Evolutionary conservation across 2,329 filamentous ascomycete species (phyloP).

Genomic region (Hypomyces rosellus): DNA sequence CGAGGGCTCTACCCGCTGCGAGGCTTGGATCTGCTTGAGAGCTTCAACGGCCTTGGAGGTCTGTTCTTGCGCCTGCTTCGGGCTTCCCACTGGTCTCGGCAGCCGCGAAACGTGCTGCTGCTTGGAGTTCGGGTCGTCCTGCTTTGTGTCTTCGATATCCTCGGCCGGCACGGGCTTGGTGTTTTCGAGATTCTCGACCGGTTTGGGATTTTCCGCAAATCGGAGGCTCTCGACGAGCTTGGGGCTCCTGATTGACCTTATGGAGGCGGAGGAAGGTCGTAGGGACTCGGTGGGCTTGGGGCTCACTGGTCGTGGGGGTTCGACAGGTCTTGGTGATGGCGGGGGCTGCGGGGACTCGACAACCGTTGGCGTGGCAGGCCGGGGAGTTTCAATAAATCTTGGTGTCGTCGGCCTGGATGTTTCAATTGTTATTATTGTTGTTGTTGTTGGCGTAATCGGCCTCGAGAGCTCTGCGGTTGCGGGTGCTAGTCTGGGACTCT

Average conservation of each 20-base stretch:
- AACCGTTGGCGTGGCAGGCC: too few species aligned
- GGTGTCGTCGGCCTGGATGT: too few species aligned
- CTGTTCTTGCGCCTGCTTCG: not conserved
- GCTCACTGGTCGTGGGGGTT: not conserved
- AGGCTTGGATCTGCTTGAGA: not conserved
- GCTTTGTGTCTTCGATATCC: not conserved
- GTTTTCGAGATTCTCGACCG: not conserved
- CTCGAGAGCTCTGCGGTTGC: not conserved
- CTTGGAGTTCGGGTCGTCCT: not conserved
- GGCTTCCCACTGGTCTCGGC: not conserved
- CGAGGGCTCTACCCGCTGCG: not conserved
- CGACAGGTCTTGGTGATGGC: not conserved
- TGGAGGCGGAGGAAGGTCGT: not conserved
- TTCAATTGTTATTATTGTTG: not conserved
- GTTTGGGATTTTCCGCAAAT: not conserved
- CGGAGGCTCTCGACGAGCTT: not conserved
- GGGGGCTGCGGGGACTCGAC: not conserved
- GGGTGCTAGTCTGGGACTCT: slow-evolving; percentile 1
- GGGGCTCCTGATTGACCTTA: not conserved
- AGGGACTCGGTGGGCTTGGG: not conserved
- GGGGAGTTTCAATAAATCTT: too few species aligned
- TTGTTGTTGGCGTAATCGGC: not conserved
- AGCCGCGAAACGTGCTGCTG: not conserved
- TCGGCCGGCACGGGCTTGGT: not conserved
- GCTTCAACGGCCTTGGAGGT: not conserved